phyloP scores from a whole-genome alignment of 768 basidiomycete species.

The Fomitopsis serialis region DNA sequence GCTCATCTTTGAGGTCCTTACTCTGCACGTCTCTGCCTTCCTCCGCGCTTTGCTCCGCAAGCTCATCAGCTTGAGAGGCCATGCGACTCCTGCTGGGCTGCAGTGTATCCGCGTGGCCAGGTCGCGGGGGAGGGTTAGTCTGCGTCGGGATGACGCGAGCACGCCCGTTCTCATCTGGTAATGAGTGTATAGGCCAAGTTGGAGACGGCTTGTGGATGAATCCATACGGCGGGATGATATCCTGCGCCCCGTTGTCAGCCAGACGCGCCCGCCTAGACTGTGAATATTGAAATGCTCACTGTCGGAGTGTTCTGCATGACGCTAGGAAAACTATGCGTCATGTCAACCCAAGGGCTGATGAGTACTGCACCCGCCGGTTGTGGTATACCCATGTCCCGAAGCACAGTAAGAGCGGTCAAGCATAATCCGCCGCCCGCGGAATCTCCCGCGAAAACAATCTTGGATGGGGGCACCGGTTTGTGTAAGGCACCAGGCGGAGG shows the following conservation, averaged over 20 bases:
- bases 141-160: slow-evolving; percentile 30
- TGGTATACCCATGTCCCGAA: slow-evolving; percentile 67
- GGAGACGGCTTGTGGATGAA: slow-evolving; percentile 57
- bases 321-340: slow-evolving; percentile 82
- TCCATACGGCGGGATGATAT: slow-evolving; percentile 61
- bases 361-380: slow-evolving; percentile 72
- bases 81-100: slow-evolving; percentile 29
- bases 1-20: slow-evolving; percentile 11
- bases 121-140: slow-evolving; percentile 40
- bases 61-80: slow-evolving; percentile 12
- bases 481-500: slow-evolving; percentile 65
- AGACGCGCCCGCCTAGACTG: background rate
- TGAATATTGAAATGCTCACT: slow-evolving; percentile 30
- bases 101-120: slow-evolving; percentile 45
- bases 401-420: slow-evolving; percentile 50
- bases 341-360: slow-evolving; percentile 79
- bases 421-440: slow-evolving; percentile 72
- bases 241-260: slow-evolving; percentile 31
- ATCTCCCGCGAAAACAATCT: slow-evolving; percentile 76
- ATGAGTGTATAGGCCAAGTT: slow-evolving; percentile 49
- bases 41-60: slow-evolving; percentile 14
- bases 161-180: slow-evolving; percentile 17
- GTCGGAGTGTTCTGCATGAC: slow-evolving; percentile 62
- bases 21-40: slow-evolving; percentile 13
- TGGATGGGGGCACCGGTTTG: slow-evolving; percentile 53